A percentile compares a stretch with the other conserved stretches of the same genome.
phyloP scores from a whole-genome alignment of 805 yeast species.

The Diddensiella santjacobensis region DNA sequence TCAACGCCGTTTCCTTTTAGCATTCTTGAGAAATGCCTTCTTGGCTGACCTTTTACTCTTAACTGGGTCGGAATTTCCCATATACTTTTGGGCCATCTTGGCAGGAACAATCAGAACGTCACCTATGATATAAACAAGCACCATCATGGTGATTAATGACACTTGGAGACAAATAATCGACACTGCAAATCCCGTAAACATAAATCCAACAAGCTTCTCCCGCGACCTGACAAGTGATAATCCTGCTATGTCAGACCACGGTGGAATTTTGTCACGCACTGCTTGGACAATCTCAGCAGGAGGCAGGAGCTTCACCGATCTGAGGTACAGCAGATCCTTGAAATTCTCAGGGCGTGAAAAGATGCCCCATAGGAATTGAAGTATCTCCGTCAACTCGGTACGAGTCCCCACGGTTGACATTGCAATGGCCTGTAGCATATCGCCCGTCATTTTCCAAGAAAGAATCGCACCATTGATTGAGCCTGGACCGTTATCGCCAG shows the following conservation, averaged over 20 bases:
- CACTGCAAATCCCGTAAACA: slow-evolving; percentile 16
- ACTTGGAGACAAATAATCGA: slow-evolving; percentile 20
- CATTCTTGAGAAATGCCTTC: slow-evolving; percentile 8
- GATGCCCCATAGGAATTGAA: slow-evolving; percentile 21
- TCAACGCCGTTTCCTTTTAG: slow-evolving; percentile 1
- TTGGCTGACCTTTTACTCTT: not conserved
- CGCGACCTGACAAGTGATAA: slow-evolving; percentile 2
- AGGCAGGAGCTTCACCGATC: slow-evolving; percentile 15
- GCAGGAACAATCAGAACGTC: slow-evolving; percentile 18
- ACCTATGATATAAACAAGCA: slow-evolving; percentile 21
- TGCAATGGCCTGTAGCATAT: slow-evolving; percentile 15
- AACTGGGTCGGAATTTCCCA: not conserved
- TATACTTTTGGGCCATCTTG: not conserved
- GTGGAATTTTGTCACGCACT: slow-evolving; percentile 9
- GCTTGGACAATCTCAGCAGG: slow-evolving; percentile 20
- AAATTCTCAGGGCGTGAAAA: slow-evolving; percentile 23
- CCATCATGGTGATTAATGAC: slow-evolving; percentile 20
- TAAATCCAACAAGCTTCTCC: slow-evolving; percentile 5
- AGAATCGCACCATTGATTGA: slow-evolving; percentile 22
- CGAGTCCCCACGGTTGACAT: not conserved
- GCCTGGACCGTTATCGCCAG: slow-evolving; percentile 25
- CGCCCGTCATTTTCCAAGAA: slow-evolving; percentile 27
- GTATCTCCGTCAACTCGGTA: slow-evolving; percentile 12
- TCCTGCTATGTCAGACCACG: not conserved
- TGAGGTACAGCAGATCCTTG: not conserved